phyloP scores from a whole-genome alignment of 2,329 filamentous ascomycete species.

The Diaporthe nobilis region DNA sequence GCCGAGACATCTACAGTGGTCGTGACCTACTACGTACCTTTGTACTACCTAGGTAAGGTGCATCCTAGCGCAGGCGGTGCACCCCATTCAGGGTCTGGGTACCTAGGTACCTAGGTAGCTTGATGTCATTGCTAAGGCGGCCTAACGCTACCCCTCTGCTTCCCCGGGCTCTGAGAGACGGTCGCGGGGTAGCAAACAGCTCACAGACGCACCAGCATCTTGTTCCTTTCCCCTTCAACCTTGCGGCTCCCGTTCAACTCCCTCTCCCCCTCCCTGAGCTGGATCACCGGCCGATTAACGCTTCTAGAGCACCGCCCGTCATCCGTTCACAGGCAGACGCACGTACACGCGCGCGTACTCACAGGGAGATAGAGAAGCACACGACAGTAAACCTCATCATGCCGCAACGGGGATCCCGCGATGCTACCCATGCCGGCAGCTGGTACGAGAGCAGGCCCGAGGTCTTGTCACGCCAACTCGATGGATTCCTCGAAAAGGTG shows the following conservation, averaged over 20 bases:
- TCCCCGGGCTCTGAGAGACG: background rate
- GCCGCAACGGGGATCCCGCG: slow-evolving; percentile 54
- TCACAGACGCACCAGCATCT: background rate
- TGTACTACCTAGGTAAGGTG: no score
- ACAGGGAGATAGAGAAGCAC: background rate
- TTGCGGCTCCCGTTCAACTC: background rate
- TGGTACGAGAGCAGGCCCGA: slow-evolving; percentile 82
- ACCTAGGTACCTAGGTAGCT: background rate
- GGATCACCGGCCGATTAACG: background rate
- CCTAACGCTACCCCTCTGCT: background rate
- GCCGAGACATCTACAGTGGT: background rate
- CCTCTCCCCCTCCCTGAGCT: background rate
- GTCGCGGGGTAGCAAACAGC: slow-evolving; percentile 8
- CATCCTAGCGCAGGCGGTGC: no score
- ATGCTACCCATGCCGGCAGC: slow-evolving; percentile 83
- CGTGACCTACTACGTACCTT: background rate
- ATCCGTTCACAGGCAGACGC: background rate
- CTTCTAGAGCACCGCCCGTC: background rate
- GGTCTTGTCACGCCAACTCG: slow-evolving; percentile 77
- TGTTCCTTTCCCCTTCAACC: background rate
- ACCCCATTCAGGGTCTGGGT: no score
- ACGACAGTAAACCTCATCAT: slow-evolving; percentile 42
- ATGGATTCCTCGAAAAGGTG: slow-evolving; percentile 81
- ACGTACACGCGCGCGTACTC: background rate
- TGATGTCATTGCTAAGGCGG: background rate